Conservation (phyloP, 805 yeast species). For the Gaillardinia entomophila region DNA sequence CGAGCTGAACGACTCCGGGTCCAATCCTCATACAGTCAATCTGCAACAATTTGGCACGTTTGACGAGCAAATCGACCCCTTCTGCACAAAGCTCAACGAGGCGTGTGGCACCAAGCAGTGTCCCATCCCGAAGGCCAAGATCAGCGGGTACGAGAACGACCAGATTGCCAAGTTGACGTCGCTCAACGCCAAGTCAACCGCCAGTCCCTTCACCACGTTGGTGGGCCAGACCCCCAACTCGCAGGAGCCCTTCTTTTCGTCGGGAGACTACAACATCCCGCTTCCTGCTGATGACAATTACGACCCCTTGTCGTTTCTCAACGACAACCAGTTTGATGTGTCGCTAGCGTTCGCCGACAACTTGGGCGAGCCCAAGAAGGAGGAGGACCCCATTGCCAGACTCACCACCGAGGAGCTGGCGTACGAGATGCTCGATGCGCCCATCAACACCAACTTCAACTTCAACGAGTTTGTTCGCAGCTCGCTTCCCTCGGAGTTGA, state of each 20-base stretch:
- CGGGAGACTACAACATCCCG: conserved; percentile 3
- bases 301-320: conserved; percentile 44
- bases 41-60: conserved; percentile 22
- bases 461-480: conserved; percentile 33
- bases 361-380: conserved; percentile 10
- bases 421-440: conserved; percentile 40
- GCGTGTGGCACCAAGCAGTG: conserved; percentile 77
- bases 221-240: not conserved
- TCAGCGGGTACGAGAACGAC: conserved; percentile 1
- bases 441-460: conserved; percentile 25
- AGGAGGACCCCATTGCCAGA: conserved; percentile 24
- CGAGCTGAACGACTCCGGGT: conserved; percentile 15
- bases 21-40: conserved; percentile 10
- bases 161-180: conserved; percentile 2
- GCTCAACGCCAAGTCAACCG: conserved; percentile 1
- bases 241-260: conserved; percentile 8
- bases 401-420: conserved; percentile 52
- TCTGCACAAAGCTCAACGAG: conserved; percentile 68
- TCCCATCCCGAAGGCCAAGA: conserved; percentile 53
- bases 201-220: conserved; percentile 16
- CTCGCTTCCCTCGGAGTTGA: conserved; percentile 20
- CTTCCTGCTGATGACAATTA: conserved; percentile 4
- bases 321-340: conserved; percentile 48
- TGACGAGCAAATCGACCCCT: conserved; percentile 66
- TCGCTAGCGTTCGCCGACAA: conserved; percentile 40